These are phyloP conservation scores for Metarhizium brunneum DNA, from an alignment of 2,329 filamentous ascomycete genomes.

Conservation along the genomic window DNA sequence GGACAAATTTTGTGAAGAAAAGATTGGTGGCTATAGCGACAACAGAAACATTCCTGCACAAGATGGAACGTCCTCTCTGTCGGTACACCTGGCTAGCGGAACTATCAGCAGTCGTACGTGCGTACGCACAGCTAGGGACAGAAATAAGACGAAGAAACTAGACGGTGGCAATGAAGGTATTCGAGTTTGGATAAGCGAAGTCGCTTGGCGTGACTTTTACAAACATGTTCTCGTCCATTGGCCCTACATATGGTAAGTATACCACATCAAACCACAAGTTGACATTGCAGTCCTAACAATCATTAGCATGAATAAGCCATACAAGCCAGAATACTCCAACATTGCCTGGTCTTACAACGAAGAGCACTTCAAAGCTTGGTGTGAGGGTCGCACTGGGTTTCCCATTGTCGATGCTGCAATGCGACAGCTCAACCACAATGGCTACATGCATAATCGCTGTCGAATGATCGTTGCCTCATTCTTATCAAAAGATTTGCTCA, in stretches of 20 bases:
- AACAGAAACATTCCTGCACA: slow-evolving; percentile 57
- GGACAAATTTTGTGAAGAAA: slow-evolving; percentile 57
- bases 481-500: slow-evolving; percentile 66
- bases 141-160: slow-evolving; percentile 55
- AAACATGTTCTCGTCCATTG: slow-evolving; percentile 76
- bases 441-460: slow-evolving; percentile 78
- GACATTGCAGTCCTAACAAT: background rate
- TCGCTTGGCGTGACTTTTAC: slow-evolving; percentile 85
- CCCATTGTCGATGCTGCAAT: slow-evolving; percentile 83
- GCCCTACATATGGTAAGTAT: slow-evolving; percentile 65
- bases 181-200: slow-evolving; percentile 67
- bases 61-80: slow-evolving; percentile 57
- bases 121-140: slow-evolving; percentile 51
- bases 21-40: slow-evolving; percentile 51
- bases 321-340: slow-evolving; percentile 75
- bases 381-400: slow-evolving; percentile 63
- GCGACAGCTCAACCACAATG: slow-evolving; percentile 60
- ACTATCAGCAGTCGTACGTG: slow-evolving; percentile 59
- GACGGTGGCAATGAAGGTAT: slow-evolving; percentile 59
- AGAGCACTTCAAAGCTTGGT: slow-evolving; percentile 65
- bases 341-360: slow-evolving; percentile 73
- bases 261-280: background rate
- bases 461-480: slow-evolving; percentile 81
- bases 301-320: slow-evolving; percentile 47
- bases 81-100: slow-evolving; percentile 63